Conservation (phyloP, 2,329 filamentous ascomycete genomes). For the Paraphoma sp. region DNA sequence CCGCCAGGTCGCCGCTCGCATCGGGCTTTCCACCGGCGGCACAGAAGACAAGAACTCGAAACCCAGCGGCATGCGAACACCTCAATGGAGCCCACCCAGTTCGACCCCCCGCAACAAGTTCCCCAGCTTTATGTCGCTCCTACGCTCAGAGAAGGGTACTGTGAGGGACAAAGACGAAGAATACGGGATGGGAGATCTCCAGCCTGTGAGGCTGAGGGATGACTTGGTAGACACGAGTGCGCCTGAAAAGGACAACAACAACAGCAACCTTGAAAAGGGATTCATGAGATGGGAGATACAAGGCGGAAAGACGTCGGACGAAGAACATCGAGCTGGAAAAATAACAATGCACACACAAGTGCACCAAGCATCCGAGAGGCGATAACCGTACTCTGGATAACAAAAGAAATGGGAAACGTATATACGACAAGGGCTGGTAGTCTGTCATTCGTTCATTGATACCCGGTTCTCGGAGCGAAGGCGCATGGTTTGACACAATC, state of each 20-base stretch:
- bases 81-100: conserved; percentile 21
- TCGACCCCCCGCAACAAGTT: conserved; percentile 10
- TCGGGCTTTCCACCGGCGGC: conserved; percentile 28
- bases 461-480: conserved; percentile 2
- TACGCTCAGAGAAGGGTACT: conserved; percentile 28
- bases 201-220: conserved; percentile 36
- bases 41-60: conserved; percentile 11
- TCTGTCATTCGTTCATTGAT: conserved; percentile 6
- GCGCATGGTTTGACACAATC: not conserved
- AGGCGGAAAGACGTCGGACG: conserved; percentile 34
- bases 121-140: conserved; percentile 32
- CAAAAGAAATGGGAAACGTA: not conserved
- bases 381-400: not conserved
- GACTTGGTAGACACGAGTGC: conserved; percentile 25
- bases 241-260: conserved; percentile 16
- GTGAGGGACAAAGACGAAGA: conserved; percentile 25
- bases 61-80: conserved; percentile 21
- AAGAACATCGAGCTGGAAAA: conserved; percentile 24
- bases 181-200: conserved; percentile 28
- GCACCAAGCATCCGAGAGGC: conserved; percentile 23
- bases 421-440: not conserved
- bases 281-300: conserved; percentile 40
- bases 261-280: conserved; percentile 16
- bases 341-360: conserved; percentile 39
- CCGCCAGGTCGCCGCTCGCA: conserved; percentile 25